Conservation (phyloP, 148 eudicot genomes). For the Amaranthus cruentus region DNA sequence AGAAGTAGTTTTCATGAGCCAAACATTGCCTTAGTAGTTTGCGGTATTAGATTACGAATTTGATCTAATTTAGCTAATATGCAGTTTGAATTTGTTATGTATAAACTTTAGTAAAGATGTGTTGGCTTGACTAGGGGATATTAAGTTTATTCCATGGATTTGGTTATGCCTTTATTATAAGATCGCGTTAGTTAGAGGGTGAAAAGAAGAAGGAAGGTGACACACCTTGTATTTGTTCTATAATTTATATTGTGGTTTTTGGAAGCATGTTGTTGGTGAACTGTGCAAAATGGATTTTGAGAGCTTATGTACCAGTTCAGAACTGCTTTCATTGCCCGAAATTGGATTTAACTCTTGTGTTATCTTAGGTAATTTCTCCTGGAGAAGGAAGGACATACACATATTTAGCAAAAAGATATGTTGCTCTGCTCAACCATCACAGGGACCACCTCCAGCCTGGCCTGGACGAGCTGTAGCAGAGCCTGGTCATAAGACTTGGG, state of each 20-base stretch:
- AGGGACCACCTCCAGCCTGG: constrained; percentile 98
- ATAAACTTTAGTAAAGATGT: too few relatives aligned
- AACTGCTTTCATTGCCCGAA: not conserved
- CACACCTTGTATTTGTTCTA: not conserved
- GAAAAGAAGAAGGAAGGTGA: constrained; percentile 3
- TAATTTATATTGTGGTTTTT: not conserved
- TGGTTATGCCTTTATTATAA: not conserved
- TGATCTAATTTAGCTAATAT: not conserved
- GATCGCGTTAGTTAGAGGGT: not conserved
- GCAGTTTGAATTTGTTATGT: not conserved
- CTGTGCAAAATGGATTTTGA: not conserved
- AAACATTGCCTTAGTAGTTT: not conserved
- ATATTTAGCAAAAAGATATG: constrained; percentile 47
- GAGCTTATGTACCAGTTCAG: not conserved
- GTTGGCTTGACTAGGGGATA: not conserved
- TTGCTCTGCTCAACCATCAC: constrained; percentile 77
- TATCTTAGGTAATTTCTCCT: constrained; percentile 52
- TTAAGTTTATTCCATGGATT: constrained; percentile 1
- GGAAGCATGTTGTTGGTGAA: not conserved
- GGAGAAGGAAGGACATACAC: constrained; percentile 51
- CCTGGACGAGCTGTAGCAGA: constrained; percentile 82
- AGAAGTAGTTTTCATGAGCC: too few relatives aligned
- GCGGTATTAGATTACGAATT: not conserved
- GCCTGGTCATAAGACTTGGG: constrained; percentile 64
- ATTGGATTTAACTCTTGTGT: constrained; percentile 8